These are phyloP conservation scores for Letharia columbiana DNA, from an alignment of 495 filamentous ascomycete species.

Conservation along the genomic window DNA sequence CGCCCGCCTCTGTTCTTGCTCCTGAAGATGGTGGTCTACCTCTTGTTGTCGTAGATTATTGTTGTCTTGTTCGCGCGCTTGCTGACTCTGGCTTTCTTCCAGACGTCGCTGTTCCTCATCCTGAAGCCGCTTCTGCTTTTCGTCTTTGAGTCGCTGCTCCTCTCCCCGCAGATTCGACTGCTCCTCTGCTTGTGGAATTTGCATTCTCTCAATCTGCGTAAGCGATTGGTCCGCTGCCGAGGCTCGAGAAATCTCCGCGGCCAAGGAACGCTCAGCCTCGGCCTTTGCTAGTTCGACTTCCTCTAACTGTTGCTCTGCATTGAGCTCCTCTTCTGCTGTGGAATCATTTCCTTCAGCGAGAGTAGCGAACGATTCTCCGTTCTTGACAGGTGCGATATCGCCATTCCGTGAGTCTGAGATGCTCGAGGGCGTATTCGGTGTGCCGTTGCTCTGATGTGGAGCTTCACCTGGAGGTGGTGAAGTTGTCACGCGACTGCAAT, in stretches of 20 bases:
- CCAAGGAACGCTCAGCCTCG: constrained; percentile 11
- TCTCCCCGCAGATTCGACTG: not conserved
- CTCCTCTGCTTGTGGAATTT: constrained; percentile 2
- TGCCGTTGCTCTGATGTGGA: not conserved
- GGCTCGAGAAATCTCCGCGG: not conserved
- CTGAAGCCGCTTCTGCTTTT: not conserved
- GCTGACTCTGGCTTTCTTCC: not conserved
- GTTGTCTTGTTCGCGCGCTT: not conserved
- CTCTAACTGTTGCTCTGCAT: constrained; percentile 5
- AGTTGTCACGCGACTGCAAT: constrained; percentile 26
- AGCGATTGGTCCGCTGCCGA: constrained; percentile 4
- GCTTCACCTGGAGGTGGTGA: constrained; percentile 3
- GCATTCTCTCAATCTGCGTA: constrained; percentile 1
- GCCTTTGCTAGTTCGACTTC: constrained; percentile 9
- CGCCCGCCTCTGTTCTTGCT: not conserved
- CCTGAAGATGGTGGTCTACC: not conserved
- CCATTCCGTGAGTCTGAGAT: not conserved
- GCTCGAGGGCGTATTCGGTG: not conserved
- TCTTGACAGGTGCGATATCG: not conserved
- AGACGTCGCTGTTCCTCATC: not conserved
- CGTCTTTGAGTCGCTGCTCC: not conserved
- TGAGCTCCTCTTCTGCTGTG: constrained; percentile 2
- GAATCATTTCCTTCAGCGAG: not conserved
- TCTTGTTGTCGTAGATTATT: not conserved
- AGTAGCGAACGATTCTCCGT: not conserved